phyloP scores from a whole-genome alignment of 345 rosid genomes.

The Ceriops zippeliana region DNA sequence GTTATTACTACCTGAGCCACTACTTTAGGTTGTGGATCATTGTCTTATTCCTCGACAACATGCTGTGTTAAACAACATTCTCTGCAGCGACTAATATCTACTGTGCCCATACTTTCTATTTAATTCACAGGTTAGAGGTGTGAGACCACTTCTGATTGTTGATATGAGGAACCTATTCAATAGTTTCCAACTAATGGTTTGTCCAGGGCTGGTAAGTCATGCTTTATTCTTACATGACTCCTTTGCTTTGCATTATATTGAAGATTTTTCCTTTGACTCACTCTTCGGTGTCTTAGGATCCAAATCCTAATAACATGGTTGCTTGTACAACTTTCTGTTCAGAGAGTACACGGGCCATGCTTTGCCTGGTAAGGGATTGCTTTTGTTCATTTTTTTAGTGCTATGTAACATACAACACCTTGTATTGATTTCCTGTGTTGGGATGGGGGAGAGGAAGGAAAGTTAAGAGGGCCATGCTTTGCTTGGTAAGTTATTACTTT shows the following conservation, averaged over 20 bases:
- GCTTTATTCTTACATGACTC: slow-evolving; percentile 3
- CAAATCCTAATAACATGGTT: slow-evolving; percentile 92
- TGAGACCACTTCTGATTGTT: slow-evolving; percentile 64
- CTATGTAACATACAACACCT: not conserved
- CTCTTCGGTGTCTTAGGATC: slow-evolving; percentile 65
- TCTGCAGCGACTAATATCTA: not conserved
- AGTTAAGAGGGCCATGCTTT: slow-evolving; percentile 57
- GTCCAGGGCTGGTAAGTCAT: slow-evolving; percentile 89
- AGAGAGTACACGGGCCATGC: slow-evolving; percentile 75
- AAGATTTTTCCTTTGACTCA: slow-evolving; percentile 5
- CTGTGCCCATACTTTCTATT: slow-evolving; percentile 1
- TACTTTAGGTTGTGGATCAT: not conserved
- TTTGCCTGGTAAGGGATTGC: slow-evolving; percentile 66
- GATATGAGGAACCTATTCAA: slow-evolving; percentile 85
- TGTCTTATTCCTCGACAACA: too few relatives aligned
- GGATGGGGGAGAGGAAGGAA: too few relatives aligned
- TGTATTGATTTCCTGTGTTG: too few relatives aligned
- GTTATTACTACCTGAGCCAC: not conserved
- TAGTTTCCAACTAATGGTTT: slow-evolving; percentile 65
- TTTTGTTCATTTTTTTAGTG: not conserved
- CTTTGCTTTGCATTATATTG: slow-evolving; percentile 4
- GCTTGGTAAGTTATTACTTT: slow-evolving; percentile 54
- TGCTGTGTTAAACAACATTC: not conserved
- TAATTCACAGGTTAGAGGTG: slow-evolving; percentile 79
- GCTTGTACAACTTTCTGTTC: slow-evolving; percentile 92